Evolutionary conservation across 768 basidiomycete genomes (phyloP), one percentile per base, ranked within the genome.

Genomic region (Neoboletus brunneissimus): DNA sequence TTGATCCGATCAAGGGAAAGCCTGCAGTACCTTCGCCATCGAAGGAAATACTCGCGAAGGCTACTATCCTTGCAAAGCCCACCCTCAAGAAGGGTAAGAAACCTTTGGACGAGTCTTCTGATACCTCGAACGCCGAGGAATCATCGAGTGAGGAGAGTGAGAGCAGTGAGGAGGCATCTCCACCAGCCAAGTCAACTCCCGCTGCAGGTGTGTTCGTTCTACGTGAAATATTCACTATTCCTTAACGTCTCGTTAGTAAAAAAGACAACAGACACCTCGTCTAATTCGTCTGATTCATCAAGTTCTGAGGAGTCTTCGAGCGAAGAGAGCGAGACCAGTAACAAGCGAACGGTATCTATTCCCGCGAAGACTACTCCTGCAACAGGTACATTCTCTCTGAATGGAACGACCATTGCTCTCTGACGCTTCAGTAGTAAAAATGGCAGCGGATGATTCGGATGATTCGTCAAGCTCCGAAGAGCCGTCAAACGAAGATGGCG

Each of bases 1-100:
- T 63, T n/a, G 60, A 61, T 8, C 62, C 65, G 41, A 46, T 58
- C 53, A 62, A 63, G 38, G 41, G 57, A 65, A 71, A 61, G 48
- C 57, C 49, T 56, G 27, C 31, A 18, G 27, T 64, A 10, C 72
- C 72, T n/a, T 60, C 64, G 16, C 75, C 77, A 5, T 71, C 77
- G 15, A 79, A 75, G 58, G 76, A 77, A 48, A 77, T 77, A 23
- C 65, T 78, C 0, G 76, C 73, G 15, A 81, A 77, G 62, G 77
- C 74, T 38, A 72, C 72, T 55, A 59, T 43, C n/a, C 54, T 51
- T 55, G 68, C 50, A 67, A 69, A 32, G 31, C 51, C 44, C 60
- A 61, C 45, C 43, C 22, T 45, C 41, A 48, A 41, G 11, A 32
- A 32, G 29, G 48, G 50, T n/a, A 51, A 51, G 38, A 51, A 51